These are phyloP conservation scores for Canavalia ensiformis DNA, from an alignment of 306 rosid species.

Conservation along the genomic window DNA sequence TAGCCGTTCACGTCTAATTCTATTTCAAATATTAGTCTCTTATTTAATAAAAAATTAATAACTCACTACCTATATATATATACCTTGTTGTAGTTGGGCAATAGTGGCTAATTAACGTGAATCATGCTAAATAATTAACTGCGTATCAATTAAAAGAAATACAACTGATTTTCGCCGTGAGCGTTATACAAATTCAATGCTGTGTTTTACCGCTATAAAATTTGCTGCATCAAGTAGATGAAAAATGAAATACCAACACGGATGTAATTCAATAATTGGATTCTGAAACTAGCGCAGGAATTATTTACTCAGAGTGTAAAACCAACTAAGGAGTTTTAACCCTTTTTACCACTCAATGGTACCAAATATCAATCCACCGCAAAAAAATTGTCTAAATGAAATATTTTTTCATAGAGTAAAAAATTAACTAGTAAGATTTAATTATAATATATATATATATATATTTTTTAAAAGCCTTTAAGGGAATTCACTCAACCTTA, in stretches of 20 bases:
- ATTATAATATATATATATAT: too few relatives aligned
- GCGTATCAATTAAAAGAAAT: not conserved
- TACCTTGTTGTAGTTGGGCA: not conserved
- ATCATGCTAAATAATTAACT: not conserved
- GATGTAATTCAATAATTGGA: not conserved
- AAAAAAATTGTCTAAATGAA: not conserved
- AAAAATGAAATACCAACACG: not conserved
- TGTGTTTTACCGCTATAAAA: not conserved
- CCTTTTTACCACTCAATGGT: not conserved
- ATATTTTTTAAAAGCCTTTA: too few relatives aligned
- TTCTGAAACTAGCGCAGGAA: not conserved
- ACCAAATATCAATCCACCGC: not conserved
- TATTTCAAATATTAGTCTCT: constrained; percentile 3
- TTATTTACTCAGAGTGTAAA: not conserved
- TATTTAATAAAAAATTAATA: not conserved
- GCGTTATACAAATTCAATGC: not conserved
- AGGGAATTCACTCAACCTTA: too few relatives aligned
- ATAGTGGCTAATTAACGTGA: not conserved
- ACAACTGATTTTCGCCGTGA: not conserved
- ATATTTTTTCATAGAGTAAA: not conserved
- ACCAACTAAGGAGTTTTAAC: too few relatives aligned
- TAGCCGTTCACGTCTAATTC: not conserved
- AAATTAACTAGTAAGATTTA: too few relatives aligned
- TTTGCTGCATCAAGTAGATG: not conserved
- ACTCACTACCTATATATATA: not conserved